These are phyloP conservation scores for Fusarium hostae DNA, from an alignment of 2,329 filamentous ascomycete species.

Conservation along the genomic window DNA sequence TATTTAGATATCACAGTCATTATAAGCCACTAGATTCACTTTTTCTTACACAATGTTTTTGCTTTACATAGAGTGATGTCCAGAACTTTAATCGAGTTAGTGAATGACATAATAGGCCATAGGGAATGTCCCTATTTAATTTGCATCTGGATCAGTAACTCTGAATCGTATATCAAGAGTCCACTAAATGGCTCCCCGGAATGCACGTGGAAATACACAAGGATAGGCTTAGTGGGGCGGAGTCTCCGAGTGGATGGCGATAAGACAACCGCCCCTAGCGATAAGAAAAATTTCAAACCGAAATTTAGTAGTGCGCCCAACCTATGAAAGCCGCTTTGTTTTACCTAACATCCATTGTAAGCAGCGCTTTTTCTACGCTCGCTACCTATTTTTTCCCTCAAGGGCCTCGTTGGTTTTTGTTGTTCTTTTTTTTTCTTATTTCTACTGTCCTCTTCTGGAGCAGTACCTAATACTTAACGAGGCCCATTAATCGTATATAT, in stretches of 20 bases:
- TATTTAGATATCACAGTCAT: slow-evolving; percentile 19
- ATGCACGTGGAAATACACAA: slow-evolving; percentile 41
- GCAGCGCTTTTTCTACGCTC: slow-evolving; percentile 39
- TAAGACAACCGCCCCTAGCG: slow-evolving; percentile 21
- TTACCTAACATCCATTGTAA: slow-evolving; percentile 36
- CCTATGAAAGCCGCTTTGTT: slow-evolving; percentile 28
- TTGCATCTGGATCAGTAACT: background rate
- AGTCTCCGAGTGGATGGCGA: slow-evolving; percentile 27
- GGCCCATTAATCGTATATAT: slow-evolving; percentile 22
- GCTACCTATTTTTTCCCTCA: slow-evolving; percentile 25
- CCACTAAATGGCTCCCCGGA: slow-evolving; percentile 26
- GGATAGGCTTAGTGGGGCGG: slow-evolving; percentile 24
- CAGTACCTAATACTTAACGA: slow-evolving; percentile 30
- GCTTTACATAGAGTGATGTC: background rate
- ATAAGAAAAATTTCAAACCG: slow-evolving; percentile 36
- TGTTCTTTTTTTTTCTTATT: slow-evolving; percentile 4
- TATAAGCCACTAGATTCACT: slow-evolving; percentile 12
- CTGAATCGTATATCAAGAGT: background rate
- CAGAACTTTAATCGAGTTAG: background rate
- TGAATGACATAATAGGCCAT: background rate
- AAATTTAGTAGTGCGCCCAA: slow-evolving; percentile 31
- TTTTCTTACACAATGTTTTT: background rate
- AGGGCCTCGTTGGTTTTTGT: slow-evolving; percentile 45
- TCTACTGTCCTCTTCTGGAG: slow-evolving; percentile 10
- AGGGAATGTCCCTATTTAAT: background rate